Conservation (phyloP, 2,329 filamentous ascomycete genomes). For the Sclerotinia glacialis region DNA sequence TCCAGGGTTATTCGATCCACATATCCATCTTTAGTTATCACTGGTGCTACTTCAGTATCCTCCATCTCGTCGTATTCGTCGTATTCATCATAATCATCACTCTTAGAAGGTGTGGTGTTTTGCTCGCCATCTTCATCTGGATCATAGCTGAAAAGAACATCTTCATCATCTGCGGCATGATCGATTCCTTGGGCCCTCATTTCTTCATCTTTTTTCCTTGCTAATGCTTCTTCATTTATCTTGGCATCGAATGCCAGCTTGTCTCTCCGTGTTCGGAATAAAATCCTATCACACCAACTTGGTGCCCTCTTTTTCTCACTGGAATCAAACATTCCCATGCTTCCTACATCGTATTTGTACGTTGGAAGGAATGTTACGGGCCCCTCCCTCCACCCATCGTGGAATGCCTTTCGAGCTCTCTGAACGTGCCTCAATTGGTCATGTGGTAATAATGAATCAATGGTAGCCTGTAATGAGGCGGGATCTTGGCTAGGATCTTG, state of each 20-base stretch:
- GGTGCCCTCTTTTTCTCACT: conserved; percentile 91
- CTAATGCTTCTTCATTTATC: conserved; percentile 61
- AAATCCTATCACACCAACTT: conserved; percentile 94
- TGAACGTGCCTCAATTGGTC: conserved; percentile 81
- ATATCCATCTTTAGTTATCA: conserved; percentile 57
- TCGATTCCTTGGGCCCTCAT: conserved; percentile 80
- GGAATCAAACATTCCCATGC: conserved; percentile 85
- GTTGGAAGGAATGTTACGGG: conserved; percentile 85
- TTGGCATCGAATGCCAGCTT: conserved; percentile 63
- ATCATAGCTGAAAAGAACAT: conserved; percentile 86
- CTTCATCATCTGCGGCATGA: conserved; percentile 70
- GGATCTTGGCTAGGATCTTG: conserved; percentile 74
- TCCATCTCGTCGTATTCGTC: conserved; percentile 46
- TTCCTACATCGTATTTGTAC: conserved; percentile 98
- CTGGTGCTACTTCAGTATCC: conserved; percentile 45
- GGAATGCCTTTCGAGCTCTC: conserved; percentile 72
- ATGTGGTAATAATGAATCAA: conserved; percentile 82
- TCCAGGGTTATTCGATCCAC: conserved; percentile 55
- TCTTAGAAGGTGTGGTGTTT: conserved; percentile 39
- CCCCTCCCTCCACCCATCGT: conserved; percentile 91
- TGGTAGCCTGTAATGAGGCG: conserved; percentile 80
- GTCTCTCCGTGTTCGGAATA: conserved; percentile 76
- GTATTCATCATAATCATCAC: conserved; percentile 50
- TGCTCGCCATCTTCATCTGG: conserved; percentile 71
- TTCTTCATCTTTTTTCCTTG: conserved; percentile 73